Percentiles rank a stretch among this genome's conserved stretches.
Evolutionary conservation across 176 grass and related monocot species (phyloP).

Genomic region (Oryza nivara): DNA sequence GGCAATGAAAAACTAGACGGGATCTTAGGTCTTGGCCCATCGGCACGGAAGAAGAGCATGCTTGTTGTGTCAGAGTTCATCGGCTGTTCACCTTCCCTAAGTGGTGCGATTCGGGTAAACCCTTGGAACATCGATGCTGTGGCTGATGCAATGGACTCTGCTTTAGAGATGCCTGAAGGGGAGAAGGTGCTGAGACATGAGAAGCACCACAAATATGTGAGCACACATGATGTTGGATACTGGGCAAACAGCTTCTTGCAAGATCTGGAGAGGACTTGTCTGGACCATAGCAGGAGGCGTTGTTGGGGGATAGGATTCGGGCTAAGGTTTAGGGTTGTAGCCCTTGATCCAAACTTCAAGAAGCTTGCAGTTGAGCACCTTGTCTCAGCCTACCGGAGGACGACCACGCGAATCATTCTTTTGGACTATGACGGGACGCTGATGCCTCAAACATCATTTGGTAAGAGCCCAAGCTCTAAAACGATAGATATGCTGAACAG

Average conservation of each 20-base stretch:
- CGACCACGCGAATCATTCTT: conserved; percentile 56
- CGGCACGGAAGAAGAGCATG: conserved; percentile 76
- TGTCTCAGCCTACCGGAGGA: conserved; percentile 82
- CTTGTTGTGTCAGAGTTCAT: conserved; percentile 91
- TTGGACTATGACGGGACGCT: conserved; percentile 90
- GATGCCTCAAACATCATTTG: conserved; percentile 78
- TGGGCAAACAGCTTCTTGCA: conserved; percentile 96
- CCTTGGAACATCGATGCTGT: conserved; percentile 94
- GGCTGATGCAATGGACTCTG: conserved; percentile 85
- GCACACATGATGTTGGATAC: conserved; percentile 86
- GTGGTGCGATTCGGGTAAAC: conserved; percentile 81
- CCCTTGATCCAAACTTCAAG: conserved; percentile 88
- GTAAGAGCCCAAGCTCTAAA: conserved; percentile 67
- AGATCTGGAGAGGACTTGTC: conserved; percentile 84
- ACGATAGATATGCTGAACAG: conserved; percentile 72
- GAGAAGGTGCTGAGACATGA: conserved; percentile 85
- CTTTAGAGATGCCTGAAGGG: conserved; percentile 67
- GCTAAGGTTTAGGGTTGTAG: conserved; percentile 79
- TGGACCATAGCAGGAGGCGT: conserved; percentile 69
- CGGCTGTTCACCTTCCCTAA: conserved; percentile 89
- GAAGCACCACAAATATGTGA: conserved; percentile 89
- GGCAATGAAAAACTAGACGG: conserved; percentile 76
- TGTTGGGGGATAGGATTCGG: conserved; percentile 96
- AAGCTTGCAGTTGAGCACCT: conserved; percentile 81
- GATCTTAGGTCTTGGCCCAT: conserved; percentile 55